A percentile compares a stretch with the other conserved stretches of the same genome.
These are phyloP conservation scores for Pseudotsuga menziesii DNA, from an alignment of 75 land plant species.

Conservation along the genomic window DNA sequence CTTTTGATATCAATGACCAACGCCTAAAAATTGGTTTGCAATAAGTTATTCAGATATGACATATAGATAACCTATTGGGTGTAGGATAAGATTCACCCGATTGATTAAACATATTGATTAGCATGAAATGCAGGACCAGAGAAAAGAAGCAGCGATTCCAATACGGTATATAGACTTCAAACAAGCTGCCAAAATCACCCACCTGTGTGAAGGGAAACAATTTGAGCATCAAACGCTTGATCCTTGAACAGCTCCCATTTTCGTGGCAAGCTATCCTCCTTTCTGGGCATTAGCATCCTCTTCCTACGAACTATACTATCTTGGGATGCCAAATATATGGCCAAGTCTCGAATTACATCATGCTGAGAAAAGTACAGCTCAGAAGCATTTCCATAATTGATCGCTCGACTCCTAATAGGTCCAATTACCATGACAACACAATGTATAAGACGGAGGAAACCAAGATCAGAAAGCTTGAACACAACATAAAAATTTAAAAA, in stretches of 20 bases:
- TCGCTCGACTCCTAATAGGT: background rate
- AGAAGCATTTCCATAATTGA: constrained; percentile 25
- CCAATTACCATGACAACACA: too few species aligned
- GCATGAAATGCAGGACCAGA: too few species aligned
- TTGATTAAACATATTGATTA: too few species aligned
- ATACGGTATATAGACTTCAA: too few species aligned
- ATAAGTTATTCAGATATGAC: too few species aligned
- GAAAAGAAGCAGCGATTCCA: too few species aligned
- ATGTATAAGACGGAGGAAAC: background rate
- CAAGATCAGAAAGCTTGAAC: background rate
- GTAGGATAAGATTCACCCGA: too few species aligned
- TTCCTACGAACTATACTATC: constrained; percentile 19
- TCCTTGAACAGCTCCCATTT: constrained; percentile 44
- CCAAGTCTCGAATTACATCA: constrained; percentile 61
- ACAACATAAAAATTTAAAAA: background rate
- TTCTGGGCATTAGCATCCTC: constrained; percentile 53
- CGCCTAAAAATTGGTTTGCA: too few species aligned
- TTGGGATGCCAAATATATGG: constrained; percentile 27
- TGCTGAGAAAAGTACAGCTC: constrained; percentile 56
- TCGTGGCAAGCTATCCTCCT: constrained; percentile 40
- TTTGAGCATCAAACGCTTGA: constrained; percentile 40
- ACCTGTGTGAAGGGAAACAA: constrained; percentile 73
- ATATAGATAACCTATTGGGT: too few species aligned
- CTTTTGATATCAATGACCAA: too few species aligned
- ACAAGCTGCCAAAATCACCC: too few species aligned